Conservation (phyloP, 371 early-diverging fungal species). For the Globomyces sp. region DNA sequence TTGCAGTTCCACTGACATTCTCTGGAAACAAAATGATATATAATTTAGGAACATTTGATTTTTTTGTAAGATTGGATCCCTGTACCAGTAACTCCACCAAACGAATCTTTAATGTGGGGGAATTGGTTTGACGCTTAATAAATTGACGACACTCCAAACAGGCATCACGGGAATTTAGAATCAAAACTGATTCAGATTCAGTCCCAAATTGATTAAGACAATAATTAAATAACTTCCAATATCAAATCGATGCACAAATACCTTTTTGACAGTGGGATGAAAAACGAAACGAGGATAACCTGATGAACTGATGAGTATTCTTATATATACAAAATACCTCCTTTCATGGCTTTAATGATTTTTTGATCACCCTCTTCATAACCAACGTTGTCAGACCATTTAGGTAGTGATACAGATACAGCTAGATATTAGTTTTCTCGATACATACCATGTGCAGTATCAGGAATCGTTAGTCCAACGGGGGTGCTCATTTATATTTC, state of each 20-base stretch:
- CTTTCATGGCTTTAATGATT: conserved; percentile 40
- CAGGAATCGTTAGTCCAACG: conserved; percentile 12
- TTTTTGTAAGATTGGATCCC: too few relatives aligned
- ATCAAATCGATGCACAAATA: conserved; percentile 30
- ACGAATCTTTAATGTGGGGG: conserved; percentile 41
- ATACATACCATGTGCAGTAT: conserved; percentile 12
- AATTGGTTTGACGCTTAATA: conserved; percentile 47
- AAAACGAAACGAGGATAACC: conserved; percentile 94
- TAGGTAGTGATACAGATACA: conserved; percentile 90
- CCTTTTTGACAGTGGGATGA: conserved; percentile 65
- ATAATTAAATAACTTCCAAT: conserved; percentile 6
- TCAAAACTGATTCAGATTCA: background rate
- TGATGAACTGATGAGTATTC: too few relatives aligned
- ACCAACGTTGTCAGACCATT: conserved; percentile 84
- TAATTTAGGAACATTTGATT: background rate
- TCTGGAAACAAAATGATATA: conserved; percentile 72
- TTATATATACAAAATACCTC: conserved; percentile 33
- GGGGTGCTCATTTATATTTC: background rate
- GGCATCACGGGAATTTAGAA: conserved; percentile 9
- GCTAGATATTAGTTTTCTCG: conserved; percentile 41
- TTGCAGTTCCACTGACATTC: conserved; percentile 65
- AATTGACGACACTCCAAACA: conserved; percentile 60
- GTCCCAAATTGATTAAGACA: conserved; percentile 4
- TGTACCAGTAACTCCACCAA: conserved; percentile 50
- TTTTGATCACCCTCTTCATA: conserved; percentile 84